Evolutionary conservation across 208 protist genomes (phyloP), one percentile per base, ranked within the genome.

Genomic region (Porcisia deanei): DNA sequence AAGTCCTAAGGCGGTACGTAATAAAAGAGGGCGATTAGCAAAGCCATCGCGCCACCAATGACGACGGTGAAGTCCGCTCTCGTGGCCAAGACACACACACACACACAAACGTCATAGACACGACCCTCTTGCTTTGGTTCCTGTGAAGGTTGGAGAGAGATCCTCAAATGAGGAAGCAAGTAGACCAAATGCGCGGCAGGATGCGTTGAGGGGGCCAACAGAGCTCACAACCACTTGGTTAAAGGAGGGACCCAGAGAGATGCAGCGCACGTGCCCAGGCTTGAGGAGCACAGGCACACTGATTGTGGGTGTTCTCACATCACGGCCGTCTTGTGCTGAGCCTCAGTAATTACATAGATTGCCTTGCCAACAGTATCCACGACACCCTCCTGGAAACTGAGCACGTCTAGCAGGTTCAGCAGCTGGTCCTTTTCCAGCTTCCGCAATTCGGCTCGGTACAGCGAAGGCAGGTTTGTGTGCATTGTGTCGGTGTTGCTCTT

Each of bases 391-490:
- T 95, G 85, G 53, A 94, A 96, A 64, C 87, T 93, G 0, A 96
- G 82, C 58, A 96, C 88, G 69, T 96, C 92, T 7, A 96, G 70
- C 16, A 96, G 47, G 71, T 95, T 96, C 25, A 96, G 77, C 71
- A 96, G 71, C 57, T 85, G 83, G 58, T 96, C 92, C 49, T 91
- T 88, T n/a, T 91, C 81, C 67, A 94, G 65, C 64, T 85, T 85
- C 2, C 86, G 85, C 82, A 96, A 79, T 63, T 93, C 85, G 30
- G 78, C 81, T 57, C 92, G 87, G 70, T 92, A 96, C 74, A 81
- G 43, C 20, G 72, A 60, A 4, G 92, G 92, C 37, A 95, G 73
- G 75, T 94, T 94, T 12, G 81, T 87, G 79, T 96, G 92, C 90
- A 96, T 96, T 20, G 92, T 92, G 59, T 88, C 89, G 25, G 81